Percentiles rank a stretch among this genome's conserved stretches.
Conservation (phyloP, 345 rosid species). For the Salix brachista region DNA sequence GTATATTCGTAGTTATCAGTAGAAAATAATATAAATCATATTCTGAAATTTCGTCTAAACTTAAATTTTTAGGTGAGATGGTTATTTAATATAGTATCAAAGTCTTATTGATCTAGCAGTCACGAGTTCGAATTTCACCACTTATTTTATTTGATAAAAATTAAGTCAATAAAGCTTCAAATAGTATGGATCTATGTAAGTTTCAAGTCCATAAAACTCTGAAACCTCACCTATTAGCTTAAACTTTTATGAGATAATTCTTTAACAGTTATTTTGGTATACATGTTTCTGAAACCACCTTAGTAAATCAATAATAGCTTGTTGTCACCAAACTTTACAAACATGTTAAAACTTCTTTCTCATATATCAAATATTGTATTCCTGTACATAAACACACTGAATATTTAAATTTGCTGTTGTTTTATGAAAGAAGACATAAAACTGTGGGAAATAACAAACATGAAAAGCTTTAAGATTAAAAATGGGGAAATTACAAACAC, state of each 20-base stretch:
- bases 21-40: too few species aligned
- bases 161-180: too few species aligned
- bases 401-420: not conserved
- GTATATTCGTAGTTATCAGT: not conserved
- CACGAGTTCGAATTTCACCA: too few species aligned
- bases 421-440: not conserved
- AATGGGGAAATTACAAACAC: not conserved
- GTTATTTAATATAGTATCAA: too few species aligned
- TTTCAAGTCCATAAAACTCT: too few species aligned
- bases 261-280: not conserved
- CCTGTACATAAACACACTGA: constrained; percentile 4
- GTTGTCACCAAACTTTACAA: not conserved
- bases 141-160: too few species aligned
- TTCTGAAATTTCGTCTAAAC: too few species aligned
- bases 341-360: not conserved
- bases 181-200: too few species aligned
- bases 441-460: not conserved
- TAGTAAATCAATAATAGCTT: not conserved
- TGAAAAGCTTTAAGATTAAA: not conserved
- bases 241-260: too few species aligned
- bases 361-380: not conserved
- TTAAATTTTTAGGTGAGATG: too few species aligned
- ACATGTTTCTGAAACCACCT: not conserved
- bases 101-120: too few species aligned
- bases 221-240: too few species aligned